Evolutionary conservation across 2,329 filamentous ascomycete species (phyloP), one percentile per base, ranked within the genome.

Genomic region (Biscogniauxia marginata): DNA sequence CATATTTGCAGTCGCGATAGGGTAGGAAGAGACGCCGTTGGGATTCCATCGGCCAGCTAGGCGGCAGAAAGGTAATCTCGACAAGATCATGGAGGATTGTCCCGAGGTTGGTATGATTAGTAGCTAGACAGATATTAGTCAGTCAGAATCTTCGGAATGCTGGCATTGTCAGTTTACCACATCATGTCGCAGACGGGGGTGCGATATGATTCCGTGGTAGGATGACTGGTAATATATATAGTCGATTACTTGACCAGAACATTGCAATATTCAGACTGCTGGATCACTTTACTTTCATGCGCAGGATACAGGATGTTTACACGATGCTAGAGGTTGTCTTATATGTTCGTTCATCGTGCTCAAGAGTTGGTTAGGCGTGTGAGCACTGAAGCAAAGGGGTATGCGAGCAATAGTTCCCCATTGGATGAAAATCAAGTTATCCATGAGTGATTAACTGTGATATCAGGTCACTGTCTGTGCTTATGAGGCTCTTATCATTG

Each of bases 1-100:
- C 51, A 49, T 57, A 2, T 70, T 72, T 48, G 57, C 68, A 3
- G 67, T 70, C 22, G 70, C 72, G 62, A 69, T 67, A 13, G 52
- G 67, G 4, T 71, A 65, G 57, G 62, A 63, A 16, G 66, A 70
- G 47, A 60, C 55, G 20, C 67, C 68, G 50, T 51, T 70, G 44
- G 69, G 69, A 0, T 71, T 65, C 54, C 70, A 70, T 43, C 61
- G 67, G 59, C 61, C 67, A 11, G 53, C 58, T 1, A 57, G 66
- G 21, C 63, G 62, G 55, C 61, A 67, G 53, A 49, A 55, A 18
- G 59, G 59, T 11, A 65, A 60, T 50, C 63, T 68, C 56, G 58
- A 55, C 18, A 54, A 68, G 50, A 65, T 73, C 43, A 57, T 61
- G 24, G 49, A 59, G 50, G 72, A 67, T 59, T 72, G 70, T 59